phyloP scores from a whole-genome alignment of 1,284 basidiomycete genomes.

The Omphalotus olearius region DNA sequence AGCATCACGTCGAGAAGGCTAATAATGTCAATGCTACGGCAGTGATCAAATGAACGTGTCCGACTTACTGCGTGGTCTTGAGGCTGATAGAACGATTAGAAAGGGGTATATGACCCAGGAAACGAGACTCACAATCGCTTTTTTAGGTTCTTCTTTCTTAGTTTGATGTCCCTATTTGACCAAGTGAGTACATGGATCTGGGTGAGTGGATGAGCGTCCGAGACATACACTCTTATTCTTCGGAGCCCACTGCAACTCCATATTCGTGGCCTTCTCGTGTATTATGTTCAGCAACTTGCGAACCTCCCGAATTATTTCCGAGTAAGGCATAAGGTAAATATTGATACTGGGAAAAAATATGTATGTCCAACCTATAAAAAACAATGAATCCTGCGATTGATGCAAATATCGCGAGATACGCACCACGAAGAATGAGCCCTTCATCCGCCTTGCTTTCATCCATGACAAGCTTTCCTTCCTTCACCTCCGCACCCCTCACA shows the following conservation, averaged over 20 bases:
- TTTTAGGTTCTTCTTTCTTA: too few relatives aligned
- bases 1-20: too few relatives aligned
- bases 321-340: slow-evolving; percentile 12
- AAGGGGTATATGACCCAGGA: too few relatives aligned
- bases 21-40: too few relatives aligned
- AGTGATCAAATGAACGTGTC: too few relatives aligned
- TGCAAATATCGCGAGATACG: background rate
- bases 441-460: slow-evolving; percentile 1
- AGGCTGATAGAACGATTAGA: too few relatives aligned
- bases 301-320: slow-evolving; percentile 5
- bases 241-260: slow-evolving; percentile 12
- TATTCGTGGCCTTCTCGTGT: background rate
- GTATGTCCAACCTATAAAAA: slow-evolving; percentile 13
- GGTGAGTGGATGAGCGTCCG: too few relatives aligned
- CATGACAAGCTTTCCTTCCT: slow-evolving; percentile 11
- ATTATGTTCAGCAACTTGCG: background rate
- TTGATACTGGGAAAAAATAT: slow-evolving; percentile 6
- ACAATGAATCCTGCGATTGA: background rate
- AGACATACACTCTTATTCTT: too few relatives aligned
- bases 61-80: too few relatives aligned
- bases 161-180: too few relatives aligned
- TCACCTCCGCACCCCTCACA: slow-evolving; percentile 8
- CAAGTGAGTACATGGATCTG: too few relatives aligned
- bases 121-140: too few relatives aligned
- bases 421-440: slow-evolving; percentile 9